Conservation (phyloP, 306 rosid species). For the Calophaca sinica region DNA sequence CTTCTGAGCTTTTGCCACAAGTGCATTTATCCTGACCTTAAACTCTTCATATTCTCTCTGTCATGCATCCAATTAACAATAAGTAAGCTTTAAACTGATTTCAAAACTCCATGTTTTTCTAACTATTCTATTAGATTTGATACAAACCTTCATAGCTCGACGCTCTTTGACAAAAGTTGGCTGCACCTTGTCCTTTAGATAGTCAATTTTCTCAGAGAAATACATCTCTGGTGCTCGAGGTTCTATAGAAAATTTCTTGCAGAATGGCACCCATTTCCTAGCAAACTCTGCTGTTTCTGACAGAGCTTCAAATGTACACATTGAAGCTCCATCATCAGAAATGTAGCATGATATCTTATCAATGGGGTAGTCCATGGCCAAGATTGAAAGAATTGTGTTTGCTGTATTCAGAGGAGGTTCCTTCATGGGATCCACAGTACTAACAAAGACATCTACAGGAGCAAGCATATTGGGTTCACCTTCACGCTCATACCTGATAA, state of each 20-base stretch:
- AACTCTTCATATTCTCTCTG: constrained; percentile 98
- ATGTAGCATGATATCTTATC: constrained; percentile 91
- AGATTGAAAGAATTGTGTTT: constrained; percentile 85
- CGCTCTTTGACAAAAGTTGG: constrained; percentile 98
- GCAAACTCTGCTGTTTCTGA: constrained; percentile 95
- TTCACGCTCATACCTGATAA: constrained; percentile 71
- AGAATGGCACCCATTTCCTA: constrained; percentile 93
- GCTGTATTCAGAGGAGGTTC: constrained; percentile 95
- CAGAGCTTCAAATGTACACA: constrained; percentile 87
- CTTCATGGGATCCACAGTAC: constrained; percentile 99
- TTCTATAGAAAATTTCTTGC: constrained; percentile 83
- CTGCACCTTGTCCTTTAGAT: constrained; percentile 92
- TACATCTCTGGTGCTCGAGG: constrained; percentile 96
- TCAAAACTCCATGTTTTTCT: not conserved
- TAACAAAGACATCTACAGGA: constrained; percentile 88
- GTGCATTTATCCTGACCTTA: constrained; percentile 86
- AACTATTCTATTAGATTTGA: constrained; percentile 21
- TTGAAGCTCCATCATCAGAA: constrained; percentile 97
- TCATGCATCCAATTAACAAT: constrained; percentile 34
- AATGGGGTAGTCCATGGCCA: constrained; percentile 92
- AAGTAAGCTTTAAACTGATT: constrained; percentile 19
- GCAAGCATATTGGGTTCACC: constrained; percentile 87
- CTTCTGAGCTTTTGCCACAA: constrained; percentile 92
- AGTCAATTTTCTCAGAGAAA: constrained; percentile 85
- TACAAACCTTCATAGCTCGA: constrained; percentile 88